phyloP scores from a whole-genome alignment of 2,329 filamentous ascomycete genomes.

The Aspergillus bombycis region DNA sequence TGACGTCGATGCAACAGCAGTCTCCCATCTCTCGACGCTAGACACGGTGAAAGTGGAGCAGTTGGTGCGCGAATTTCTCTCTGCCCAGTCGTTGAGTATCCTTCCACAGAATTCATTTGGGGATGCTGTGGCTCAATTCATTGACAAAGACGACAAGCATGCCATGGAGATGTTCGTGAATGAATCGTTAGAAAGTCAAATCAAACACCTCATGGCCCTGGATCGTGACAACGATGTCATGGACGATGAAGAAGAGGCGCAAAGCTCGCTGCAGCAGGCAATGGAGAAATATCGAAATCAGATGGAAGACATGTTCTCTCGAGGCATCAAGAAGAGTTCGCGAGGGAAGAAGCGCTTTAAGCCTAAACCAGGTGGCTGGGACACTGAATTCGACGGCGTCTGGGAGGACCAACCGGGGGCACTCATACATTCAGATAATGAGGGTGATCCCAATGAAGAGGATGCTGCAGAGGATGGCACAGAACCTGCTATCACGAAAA shows the following conservation, averaged over 20 bases:
- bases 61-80: conserved; percentile 84
- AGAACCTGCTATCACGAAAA: conserved; percentile 35
- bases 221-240: conserved; percentile 71
- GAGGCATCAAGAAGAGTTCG: conserved; percentile 62
- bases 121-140: conserved; percentile 89
- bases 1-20: conserved; percentile 65
- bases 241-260: conserved; percentile 67
- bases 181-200: conserved; percentile 70
- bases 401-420: conserved; percentile 82
- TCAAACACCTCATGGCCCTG: conserved; percentile 69
- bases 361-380: conserved; percentile 79
- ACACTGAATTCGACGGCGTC: conserved; percentile 82
- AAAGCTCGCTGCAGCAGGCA: conserved; percentile 70
- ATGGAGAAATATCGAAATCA: conserved; percentile 74
- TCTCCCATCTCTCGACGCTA: conserved; percentile 62
- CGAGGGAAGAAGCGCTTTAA: conserved; percentile 64
- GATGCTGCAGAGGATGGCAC: conserved; percentile 53
- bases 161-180: conserved; percentile 82
- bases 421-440: conserved; percentile 56
- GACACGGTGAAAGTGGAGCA: conserved; percentile 86
- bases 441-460: conserved; percentile 50
- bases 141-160: conserved; percentile 93
- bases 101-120: conserved; percentile 90
- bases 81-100: conserved; percentile 86
- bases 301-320: conserved; percentile 71